A percentile compares a stretch with the other conserved stretches of the same genome.
Evolutionary conservation across 805 yeast species (phyloP).

Genomic region (Candida xyloterini): DNA sequence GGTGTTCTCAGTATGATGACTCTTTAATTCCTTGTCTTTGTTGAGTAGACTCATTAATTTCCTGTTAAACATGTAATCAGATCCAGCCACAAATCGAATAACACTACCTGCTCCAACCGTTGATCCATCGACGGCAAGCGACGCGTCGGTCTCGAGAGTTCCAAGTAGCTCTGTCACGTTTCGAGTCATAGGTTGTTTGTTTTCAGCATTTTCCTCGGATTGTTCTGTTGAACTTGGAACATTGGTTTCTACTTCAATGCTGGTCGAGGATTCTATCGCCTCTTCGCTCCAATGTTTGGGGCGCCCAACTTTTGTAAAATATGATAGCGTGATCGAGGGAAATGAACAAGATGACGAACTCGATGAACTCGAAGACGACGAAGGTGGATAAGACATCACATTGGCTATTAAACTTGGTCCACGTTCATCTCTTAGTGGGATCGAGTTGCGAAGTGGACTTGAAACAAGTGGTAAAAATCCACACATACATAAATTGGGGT

Average conservation of each 20-base stretch:
- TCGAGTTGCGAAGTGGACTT: conserved; percentile 18
- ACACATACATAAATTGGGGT: conserved; percentile 19
- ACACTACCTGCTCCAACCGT: conserved; percentile 3
- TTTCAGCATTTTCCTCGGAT: not conserved
- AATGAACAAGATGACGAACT: conserved; percentile 18
- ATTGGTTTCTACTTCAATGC: not conserved
- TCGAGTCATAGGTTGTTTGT: not conserved
- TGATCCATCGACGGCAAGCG: conserved; percentile 6
- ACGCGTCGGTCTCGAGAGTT: conserved; percentile 3
- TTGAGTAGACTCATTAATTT: conserved; percentile 16
- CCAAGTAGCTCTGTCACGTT: conserved; percentile 1
- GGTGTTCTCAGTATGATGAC: not conserved
- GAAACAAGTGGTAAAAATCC: conserved; percentile 20
- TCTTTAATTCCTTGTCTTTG: conserved; percentile 4
- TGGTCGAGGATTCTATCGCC: not conserved
- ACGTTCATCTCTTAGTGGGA: not conserved
- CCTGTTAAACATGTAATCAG: conserved; percentile 17
- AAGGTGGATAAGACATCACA: conserved; percentile 8
- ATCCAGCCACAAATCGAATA: conserved; percentile 17
- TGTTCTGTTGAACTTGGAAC: not conserved
- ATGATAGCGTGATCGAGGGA: conserved; percentile 18
- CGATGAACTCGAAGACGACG: conserved; percentile 14
- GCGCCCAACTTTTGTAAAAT: conserved; percentile 15
- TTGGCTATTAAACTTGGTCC: not conserved
- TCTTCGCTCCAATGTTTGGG: conserved; percentile 8